Percentiles rank a stretch among this genome's conserved stretches.
Evolutionary conservation across 139 green algal species (phyloP).

Genomic region (Picochlorum sp.): DNA sequence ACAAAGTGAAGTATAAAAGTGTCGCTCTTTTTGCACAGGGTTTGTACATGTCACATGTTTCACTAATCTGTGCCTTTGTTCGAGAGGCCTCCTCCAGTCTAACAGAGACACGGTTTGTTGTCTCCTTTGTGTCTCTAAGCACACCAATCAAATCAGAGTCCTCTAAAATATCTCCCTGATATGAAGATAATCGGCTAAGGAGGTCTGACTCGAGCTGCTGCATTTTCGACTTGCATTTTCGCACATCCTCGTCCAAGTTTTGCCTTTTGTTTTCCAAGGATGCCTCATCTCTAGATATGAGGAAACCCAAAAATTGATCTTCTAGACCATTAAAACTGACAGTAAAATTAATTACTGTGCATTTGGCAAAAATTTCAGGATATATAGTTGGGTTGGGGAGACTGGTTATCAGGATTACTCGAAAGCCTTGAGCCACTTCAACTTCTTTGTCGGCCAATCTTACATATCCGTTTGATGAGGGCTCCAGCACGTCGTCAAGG

Average conservation of each 20-base stretch:
- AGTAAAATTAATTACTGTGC: slow-evolving; percentile 93
- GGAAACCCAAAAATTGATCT: slow-evolving; percentile 89
- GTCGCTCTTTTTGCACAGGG: slow-evolving; percentile 79
- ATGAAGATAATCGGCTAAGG: slow-evolving; percentile 74
- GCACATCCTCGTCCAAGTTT: slow-evolving; percentile 79
- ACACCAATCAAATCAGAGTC: slow-evolving; percentile 94
- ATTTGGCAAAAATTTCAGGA: slow-evolving; percentile 82
- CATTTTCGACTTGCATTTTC: slow-evolving; percentile 82
- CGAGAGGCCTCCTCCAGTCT: slow-evolving; percentile 80
- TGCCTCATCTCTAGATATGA: slow-evolving; percentile 92
- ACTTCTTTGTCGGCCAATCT: slow-evolving; percentile 84
- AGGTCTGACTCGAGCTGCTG: slow-evolving; percentile 92
- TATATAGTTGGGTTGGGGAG: slow-evolving; percentile 88
- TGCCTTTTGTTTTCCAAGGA: slow-evolving; percentile 90
- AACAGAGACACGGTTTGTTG: slow-evolving; percentile 77
- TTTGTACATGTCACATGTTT: slow-evolving; percentile 91
- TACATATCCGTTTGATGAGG: slow-evolving; percentile 41
- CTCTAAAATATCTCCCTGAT: slow-evolving; percentile 86
- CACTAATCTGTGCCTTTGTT: slow-evolving; percentile 87
- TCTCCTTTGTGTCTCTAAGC: slow-evolving; percentile 87
- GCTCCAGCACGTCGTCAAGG: slow-evolving; percentile 77
- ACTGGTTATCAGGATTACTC: slow-evolving; percentile 82
- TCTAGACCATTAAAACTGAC: slow-evolving; percentile 87
- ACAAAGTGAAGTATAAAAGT: slow-evolving; percentile 92
- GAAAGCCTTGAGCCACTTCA: slow-evolving; percentile 79